phyloP scores from a whole-genome alignment of 257 asterid species.

The Rhazya stricta region DNA sequence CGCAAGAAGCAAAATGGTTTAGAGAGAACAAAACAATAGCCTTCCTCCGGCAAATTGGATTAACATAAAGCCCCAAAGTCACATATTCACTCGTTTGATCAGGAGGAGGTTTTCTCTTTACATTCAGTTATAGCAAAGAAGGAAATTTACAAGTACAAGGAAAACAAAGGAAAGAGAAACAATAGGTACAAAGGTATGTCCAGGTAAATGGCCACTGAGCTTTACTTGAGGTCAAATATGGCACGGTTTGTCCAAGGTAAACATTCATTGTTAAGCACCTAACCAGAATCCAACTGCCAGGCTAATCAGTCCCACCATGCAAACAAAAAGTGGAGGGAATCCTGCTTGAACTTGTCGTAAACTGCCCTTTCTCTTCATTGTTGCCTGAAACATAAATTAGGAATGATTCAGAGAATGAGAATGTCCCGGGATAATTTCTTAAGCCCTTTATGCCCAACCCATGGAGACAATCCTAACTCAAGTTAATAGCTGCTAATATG shows the following conservation, averaged over 20 bases:
- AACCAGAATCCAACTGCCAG: constrained; percentile 31
- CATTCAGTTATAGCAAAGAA: neutral
- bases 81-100: neutral
- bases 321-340: constrained; percentile 41
- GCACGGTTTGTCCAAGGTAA: neutral
- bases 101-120: neutral
- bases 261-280: constrained; percentile 17
- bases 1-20: neutral
- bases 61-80: neutral
- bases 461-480: neutral
- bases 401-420: neutral
- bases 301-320: constrained; percentile 35
- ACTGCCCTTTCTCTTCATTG: constrained; percentile 24
- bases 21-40: neutral
- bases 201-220: neutral
- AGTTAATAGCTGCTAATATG: neutral
- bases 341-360: constrained; percentile 30
- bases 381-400: constrained; percentile 25
- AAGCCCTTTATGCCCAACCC: neutral
- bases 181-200: neutral
- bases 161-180: neutral
- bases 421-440: neutral
- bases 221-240: neutral
- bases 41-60: neutral
- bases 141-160: neutral